A percentile compares a stretch with the other conserved stretches of the same genome.
Conservation (phyloP, 208 protist species). For the Angomonas ambiguus region DNA sequence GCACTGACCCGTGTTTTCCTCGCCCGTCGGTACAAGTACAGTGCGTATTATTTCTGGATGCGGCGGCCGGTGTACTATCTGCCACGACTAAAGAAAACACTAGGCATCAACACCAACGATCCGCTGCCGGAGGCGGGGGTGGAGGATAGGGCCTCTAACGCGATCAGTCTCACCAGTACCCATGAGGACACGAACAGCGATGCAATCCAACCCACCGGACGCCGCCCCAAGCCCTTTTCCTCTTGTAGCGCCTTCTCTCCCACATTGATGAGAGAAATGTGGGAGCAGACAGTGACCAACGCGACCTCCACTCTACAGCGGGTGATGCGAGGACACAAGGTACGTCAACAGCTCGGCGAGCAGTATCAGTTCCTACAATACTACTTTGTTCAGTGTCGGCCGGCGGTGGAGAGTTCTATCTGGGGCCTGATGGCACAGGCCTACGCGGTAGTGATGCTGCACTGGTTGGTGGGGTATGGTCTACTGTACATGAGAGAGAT, state of each 20-base stretch:
- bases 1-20: constrained; percentile 35
- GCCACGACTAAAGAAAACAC: constrained; percentile 15
- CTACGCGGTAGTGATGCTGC: constrained; percentile 27
- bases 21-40: constrained; percentile 41
- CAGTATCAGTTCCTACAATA: constrained; percentile 26
- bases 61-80: constrained; percentile 24
- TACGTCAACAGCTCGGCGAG: constrained; percentile 11
- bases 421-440: constrained; percentile 25
- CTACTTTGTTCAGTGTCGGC: constrained; percentile 31
- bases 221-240: not conserved
- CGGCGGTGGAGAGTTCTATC: constrained; percentile 38
- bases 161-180: not conserved
- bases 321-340: constrained; percentile 21
- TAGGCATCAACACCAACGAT: not conserved
- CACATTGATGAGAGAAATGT: constrained; percentile 21
- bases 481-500: constrained; percentile 23
- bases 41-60: constrained; percentile 45
- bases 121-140: not conserved
- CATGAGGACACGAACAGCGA: not conserved
- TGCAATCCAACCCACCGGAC: not conserved
- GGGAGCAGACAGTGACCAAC: constrained; percentile 18
- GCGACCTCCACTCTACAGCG: constrained; percentile 30
- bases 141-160: not conserved
- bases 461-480: constrained; percentile 28
- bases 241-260: not conserved